Evolutionary conservation across 2,329 filamentous ascomycete genomes (phyloP).

Genomic region (Venturia oleaginea): DNA sequence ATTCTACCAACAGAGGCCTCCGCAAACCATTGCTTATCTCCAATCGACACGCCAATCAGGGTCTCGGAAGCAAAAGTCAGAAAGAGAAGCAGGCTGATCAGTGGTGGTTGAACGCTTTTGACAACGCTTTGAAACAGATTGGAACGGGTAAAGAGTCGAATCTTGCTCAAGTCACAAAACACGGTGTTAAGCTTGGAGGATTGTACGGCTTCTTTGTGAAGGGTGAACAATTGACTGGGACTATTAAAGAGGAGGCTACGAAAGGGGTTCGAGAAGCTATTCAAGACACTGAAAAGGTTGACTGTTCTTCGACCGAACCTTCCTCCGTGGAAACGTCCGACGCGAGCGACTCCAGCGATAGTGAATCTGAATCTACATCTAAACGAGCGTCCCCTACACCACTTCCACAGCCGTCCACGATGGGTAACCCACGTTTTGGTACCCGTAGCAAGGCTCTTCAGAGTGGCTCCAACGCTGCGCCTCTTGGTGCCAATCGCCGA

Average conservation of each 20-base stretch:
- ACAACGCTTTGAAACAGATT: constrained; percentile 76
- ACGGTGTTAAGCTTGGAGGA: constrained; percentile 41
- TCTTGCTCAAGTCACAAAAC: constrained; percentile 35
- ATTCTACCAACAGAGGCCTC: constrained; percentile 67
- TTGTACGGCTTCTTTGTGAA: constrained; percentile 80
- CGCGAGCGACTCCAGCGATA: neutral
- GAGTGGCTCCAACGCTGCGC: constrained; percentile 6
- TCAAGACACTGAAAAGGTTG: neutral
- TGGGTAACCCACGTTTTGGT: neutral
- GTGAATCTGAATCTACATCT: neutral
- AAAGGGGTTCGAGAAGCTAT: neutral
- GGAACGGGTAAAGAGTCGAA: constrained; percentile 51
- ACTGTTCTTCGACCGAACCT: neutral
- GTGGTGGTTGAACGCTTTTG: constrained; percentile 96
- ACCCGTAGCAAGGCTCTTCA: constrained; percentile 1
- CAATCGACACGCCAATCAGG: constrained; percentile 71
- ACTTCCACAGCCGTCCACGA: neutral
- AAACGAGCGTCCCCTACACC: neutral
- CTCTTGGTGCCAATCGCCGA: constrained; percentile 2
- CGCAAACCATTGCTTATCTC: constrained; percentile 74
- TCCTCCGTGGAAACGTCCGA: constrained; percentile 1
- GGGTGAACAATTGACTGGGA: constrained; percentile 69
- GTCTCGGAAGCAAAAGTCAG: constrained; percentile 65
- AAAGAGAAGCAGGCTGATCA: constrained; percentile 57
- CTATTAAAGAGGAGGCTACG: constrained; percentile 34